Evolutionary conservation across 805 yeast species (phyloP), one percentile per base, ranked within the genome.

Genomic region (Yamadazyma olivae): DNA sequence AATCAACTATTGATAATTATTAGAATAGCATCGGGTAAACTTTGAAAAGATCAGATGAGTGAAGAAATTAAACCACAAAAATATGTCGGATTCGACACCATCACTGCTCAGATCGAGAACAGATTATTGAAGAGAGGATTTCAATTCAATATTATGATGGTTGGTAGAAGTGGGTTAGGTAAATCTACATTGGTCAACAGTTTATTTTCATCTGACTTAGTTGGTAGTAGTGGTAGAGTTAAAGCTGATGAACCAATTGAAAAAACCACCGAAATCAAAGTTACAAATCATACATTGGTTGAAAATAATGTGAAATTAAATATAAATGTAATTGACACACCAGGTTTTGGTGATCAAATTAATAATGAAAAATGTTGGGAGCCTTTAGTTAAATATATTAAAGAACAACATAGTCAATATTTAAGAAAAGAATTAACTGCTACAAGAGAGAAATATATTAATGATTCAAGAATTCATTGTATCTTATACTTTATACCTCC

Each of bases 291-390:
- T 43, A 71, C 75, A 13, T 71, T 93, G 46, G 63, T 79, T 39
- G 99, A 93, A 64, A 89, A 88, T 59, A 85, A 84, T 46, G 98
- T 93, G 39, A 79, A 81, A 44, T 77, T 93, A 57, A 83, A 83
- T 52, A 68, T 93, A 45, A 90, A 88, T 51, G 80, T 93, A 38
- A 86, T 93, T 56, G 99, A 93, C 59, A 93, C 99, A 3, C 98
- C 98, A 15, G 98, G 98, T 12, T 93, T 88, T 70, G 98, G 96
- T 26, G 99, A 93, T 70, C 96, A 86, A 65, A 84, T 93, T 48
- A 86, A 89, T 67, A 90, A 90, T 63, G 95, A 86, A 53, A 85
- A 83, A 63, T 89, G 95, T 64, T 91, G 97, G 96, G 98, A 90
- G 51, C 96, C 96, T 35, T 81, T 90, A 44, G 82, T 90, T 46